A percentile compares a stretch with the other conserved stretches of the same genome.
phyloP scores from a whole-genome alignment of 805 yeast species.

The Spathaspora sp. region DNA sequence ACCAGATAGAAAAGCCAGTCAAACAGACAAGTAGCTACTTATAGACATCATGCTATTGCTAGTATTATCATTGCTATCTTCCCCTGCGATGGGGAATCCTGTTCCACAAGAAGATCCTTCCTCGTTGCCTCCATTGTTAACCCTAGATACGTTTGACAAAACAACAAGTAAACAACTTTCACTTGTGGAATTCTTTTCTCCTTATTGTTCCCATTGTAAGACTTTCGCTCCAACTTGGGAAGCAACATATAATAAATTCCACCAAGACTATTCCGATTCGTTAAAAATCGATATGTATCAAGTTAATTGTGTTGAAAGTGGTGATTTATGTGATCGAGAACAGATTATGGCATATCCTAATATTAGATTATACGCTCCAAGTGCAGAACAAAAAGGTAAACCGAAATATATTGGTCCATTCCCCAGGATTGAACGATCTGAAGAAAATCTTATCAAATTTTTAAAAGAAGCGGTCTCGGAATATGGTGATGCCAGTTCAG shows the following conservation, averaged over 20 bases:
- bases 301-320: conserved; percentile 82
- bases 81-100: neutral
- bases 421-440: conserved; percentile 46
- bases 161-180: conserved; percentile 53
- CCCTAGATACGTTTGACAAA: conserved; percentile 46
- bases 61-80: neutral
- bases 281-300: conserved; percentile 56
- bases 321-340: conserved; percentile 78
- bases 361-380: conserved; percentile 64
- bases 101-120: neutral
- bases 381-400: conserved; percentile 28
- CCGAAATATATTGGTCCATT: conserved; percentile 36
- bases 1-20: no score
- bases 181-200: conserved; percentile 86
- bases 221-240: conserved; percentile 82
- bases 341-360: conserved; percentile 65
- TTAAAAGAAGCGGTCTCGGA: conserved; percentile 52
- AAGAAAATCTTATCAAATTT: conserved; percentile 49
- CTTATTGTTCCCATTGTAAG: conserved; percentile 82
- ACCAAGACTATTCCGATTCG: conserved; percentile 40
- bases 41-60: neutral
- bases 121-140: conserved; percentile 49
- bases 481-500: conserved; percentile 31
- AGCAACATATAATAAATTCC: conserved; percentile 50
- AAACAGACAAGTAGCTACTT: neutral